Percentiles rank a stretch among this genome's conserved stretches.
These are phyloP conservation scores for Coniferiporia sulphurascens DNA, from an alignment of 1,284 basidiomycete species.

Conservation along the genomic window DNA sequence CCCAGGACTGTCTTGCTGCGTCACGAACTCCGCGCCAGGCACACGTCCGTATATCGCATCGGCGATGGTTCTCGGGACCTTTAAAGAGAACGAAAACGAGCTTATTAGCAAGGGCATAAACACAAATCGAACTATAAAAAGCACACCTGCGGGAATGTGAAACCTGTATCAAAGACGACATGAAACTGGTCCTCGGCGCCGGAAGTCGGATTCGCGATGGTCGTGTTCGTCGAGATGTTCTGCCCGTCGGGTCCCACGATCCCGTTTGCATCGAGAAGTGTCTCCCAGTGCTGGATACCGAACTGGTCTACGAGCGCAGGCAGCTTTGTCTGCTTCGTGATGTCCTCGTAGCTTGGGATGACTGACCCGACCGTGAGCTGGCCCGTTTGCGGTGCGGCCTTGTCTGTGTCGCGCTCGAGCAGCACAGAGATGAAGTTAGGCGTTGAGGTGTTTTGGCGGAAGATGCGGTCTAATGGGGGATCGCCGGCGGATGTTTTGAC, in stretches of 20 bases:
- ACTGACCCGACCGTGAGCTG: conserved; percentile 31
- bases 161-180: conserved; percentile 21
- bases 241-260: conserved; percentile 24
- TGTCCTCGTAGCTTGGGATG: conserved; percentile 19
- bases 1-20: conserved; percentile 10
- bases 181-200: conserved; percentile 21
- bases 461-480: conserved; percentile 25
- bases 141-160: conserved; percentile 21
- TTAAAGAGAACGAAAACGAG: conserved; percentile 11
- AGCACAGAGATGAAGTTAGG: conserved; percentile 26
- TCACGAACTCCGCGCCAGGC: conserved; percentile 20
- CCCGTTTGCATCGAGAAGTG: conserved; percentile 20
- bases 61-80: conserved; percentile 19
- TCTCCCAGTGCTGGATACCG: conserved; percentile 23
- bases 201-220: conserved; percentile 8
- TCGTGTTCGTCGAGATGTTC: conserved; percentile 19
- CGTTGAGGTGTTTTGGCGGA: conserved; percentile 24
- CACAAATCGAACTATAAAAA: background rate
- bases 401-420: conserved; percentile 20
- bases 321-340: conserved; percentile 20
- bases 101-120: background rate
- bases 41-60: conserved; percentile 26
- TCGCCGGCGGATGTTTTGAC: conserved; percentile 18
- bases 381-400: conserved; percentile 24
- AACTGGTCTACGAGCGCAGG: conserved; percentile 19